Evolutionary conservation across 2,329 filamentous ascomycete species (phyloP).

Genomic region (Hypoxylon sp.): DNA sequence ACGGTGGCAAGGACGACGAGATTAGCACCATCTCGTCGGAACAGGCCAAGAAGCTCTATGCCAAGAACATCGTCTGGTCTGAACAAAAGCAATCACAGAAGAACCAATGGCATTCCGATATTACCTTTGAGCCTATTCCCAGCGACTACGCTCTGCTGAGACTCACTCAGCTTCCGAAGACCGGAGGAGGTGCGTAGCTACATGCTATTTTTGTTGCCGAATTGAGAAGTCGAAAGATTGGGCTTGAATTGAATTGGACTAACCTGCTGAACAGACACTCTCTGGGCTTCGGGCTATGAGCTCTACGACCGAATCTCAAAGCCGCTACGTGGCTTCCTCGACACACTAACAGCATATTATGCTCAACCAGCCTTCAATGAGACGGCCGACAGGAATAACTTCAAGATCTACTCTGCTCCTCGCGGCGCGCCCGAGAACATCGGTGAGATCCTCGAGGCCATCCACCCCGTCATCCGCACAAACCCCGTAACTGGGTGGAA

Average conservation of each 20-base stretch:
- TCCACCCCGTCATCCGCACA: slow-evolving; percentile 71
- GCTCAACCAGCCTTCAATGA: slow-evolving; percentile 56
- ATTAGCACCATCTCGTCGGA: slow-evolving; percentile 75
- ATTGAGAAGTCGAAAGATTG: neutral
- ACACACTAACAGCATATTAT: slow-evolving; percentile 62
- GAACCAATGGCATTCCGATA: slow-evolving; percentile 68
- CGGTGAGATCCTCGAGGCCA: slow-evolving; percentile 63
- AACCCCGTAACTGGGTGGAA: slow-evolving; percentile 77
- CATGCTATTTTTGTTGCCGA: neutral
- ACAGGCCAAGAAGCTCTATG: slow-evolving; percentile 67
- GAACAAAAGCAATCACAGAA: slow-evolving; percentile 63
- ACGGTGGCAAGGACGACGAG: slow-evolving; percentile 70
- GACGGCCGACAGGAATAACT: slow-evolving; percentile 58
- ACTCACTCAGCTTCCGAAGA: slow-evolving; percentile 62
- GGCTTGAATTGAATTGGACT: neutral
- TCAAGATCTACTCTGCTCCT: slow-evolving; percentile 61
- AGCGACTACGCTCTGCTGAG: slow-evolving; percentile 69
- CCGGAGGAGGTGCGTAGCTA: slow-evolving; percentile 58
- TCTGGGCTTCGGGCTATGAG: slow-evolving; percentile 62
- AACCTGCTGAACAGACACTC: slow-evolving; percentile 56
- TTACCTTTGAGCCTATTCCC: slow-evolving; percentile 69
- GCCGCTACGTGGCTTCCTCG: slow-evolving; percentile 64
- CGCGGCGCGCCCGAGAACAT: slow-evolving; percentile 69
- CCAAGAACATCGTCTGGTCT: slow-evolving; percentile 51
- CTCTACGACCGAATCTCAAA: slow-evolving; percentile 65